These are phyloP conservation scores for Rhodotorula sp. DNA, from an alignment of 1,284 basidiomycete genomes.

Conservation along the genomic window DNA sequence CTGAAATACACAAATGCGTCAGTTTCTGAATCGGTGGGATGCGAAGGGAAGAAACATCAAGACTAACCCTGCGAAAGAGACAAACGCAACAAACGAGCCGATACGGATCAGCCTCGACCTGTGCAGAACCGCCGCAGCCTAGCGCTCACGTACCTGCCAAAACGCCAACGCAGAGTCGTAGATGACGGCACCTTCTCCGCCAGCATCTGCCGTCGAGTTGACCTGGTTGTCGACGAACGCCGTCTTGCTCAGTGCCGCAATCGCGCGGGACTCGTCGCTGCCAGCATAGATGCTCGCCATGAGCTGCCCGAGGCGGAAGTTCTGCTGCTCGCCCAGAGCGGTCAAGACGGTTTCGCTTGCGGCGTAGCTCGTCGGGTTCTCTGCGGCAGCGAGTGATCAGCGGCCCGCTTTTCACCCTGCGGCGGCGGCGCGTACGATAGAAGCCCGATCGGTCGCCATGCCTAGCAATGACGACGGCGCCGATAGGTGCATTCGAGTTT, in stretches of 20 bases:
- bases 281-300: constrained; percentile 71
- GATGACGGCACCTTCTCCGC: constrained; percentile 65
- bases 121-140: too few relatives aligned
- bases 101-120: too few relatives aligned
- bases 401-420: neutral
- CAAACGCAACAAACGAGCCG: neutral
- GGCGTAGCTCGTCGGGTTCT: constrained; percentile 56
- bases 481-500: constrained; percentile 29
- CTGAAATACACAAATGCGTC: neutral
- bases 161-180: constrained; percentile 49
- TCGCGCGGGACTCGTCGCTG: constrained; percentile 63
- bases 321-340: constrained; percentile 76
- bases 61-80: neutral
- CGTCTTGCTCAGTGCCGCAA: constrained; percentile 66
- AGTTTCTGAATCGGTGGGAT: neutral
- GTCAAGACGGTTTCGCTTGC: constrained; percentile 74
- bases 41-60: neutral
- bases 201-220: constrained; percentile 71
- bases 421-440: constrained; percentile 59
- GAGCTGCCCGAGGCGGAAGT: constrained; percentile 67
- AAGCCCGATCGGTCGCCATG: constrained; percentile 76
- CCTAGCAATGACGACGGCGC: constrained; percentile 70
- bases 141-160: constrained; percentile 24
- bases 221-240: constrained; percentile 67
- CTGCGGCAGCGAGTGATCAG: neutral